Base-by-base conservation (phyloP, 2,329 filamentous ascomycete species). In the Fusarium austroafricanum region DNA sequence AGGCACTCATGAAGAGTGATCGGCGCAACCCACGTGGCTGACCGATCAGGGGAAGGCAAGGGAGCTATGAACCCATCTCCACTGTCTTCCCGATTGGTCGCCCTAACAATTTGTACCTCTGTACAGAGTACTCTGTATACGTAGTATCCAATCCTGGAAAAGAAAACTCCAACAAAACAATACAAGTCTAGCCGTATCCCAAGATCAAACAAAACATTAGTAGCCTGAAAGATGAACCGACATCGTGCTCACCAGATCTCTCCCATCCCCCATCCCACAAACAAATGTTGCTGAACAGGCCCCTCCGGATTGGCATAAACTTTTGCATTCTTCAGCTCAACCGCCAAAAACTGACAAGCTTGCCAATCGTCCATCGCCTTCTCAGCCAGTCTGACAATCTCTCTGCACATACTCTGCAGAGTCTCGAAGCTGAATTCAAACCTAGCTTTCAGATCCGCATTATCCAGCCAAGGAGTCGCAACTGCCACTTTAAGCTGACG, bases 31-130 rank as follows among this genome's bases (percentile, higher is more conserved):
- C 66, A 69, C 66, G 61, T 69, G 66, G 56, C 62, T 71, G 60
- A 52, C 26, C 23, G 35, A 61, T 39, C 60, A 45, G 56, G 61
- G 49, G 39, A 44, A 40, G 61, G 49, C 35, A 44, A 40, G 42
- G 40, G 23, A 50, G 65, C 60, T 61, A 39, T 47, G 21, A 42
- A 42, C 37, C 35, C 49, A 29, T 50, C 55, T 49, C 67, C 59
- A 56, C 56, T 55, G 37, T 55, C 52, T 52, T 70, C 59, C 70
- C 70, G 71, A 73, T 73, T 73, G 70, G 71, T 38, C 61, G 57
- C 55, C 56, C 23, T 47, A 53, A 21, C 47, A 55, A 53, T 54
- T 55, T 15, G 21, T 23, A 23, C 21, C 21, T 23, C 21, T 23
- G 21, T 23, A 23, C 21, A n/a, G 31, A 46, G 12, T 17, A 10